phyloP scores from a whole-genome alignment of 1,284 basidiomycete species.

The Ustilago hordei region DNA sequence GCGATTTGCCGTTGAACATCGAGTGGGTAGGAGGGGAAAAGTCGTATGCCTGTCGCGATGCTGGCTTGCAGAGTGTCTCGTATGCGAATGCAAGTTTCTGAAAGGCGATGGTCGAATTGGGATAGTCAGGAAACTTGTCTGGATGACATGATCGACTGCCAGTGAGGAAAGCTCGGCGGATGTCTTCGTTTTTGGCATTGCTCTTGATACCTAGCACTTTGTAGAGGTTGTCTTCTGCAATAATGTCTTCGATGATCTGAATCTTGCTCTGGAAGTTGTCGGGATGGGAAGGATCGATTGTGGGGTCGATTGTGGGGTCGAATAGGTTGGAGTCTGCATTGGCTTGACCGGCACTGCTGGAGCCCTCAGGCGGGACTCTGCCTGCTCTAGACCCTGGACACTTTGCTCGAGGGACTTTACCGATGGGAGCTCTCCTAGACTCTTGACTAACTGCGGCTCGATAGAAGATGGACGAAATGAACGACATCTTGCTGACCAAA shows the following conservation, averaged over 20 bases:
- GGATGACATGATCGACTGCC: conserved; percentile 83
- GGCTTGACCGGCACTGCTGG: neutral
- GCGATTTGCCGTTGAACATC: conserved; percentile 50
- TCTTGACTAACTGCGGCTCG: conserved; percentile 47
- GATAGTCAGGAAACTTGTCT: conserved; percentile 84
- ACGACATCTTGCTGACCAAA: conserved; percentile 30
- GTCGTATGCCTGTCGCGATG: conserved; percentile 79
- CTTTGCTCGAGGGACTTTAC: conserved; percentile 32
- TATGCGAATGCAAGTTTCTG: conserved; percentile 87
- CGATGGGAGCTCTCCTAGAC: conserved; percentile 41
- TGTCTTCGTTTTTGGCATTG: conserved; percentile 75
- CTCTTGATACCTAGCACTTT: conserved; percentile 77
- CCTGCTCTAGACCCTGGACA: conserved; percentile 12
- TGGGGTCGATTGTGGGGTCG: neutral
- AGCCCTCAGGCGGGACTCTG: neutral
- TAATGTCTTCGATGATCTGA: conserved; percentile 51
- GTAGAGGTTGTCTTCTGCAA: conserved; percentile 75
- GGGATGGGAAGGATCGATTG: conserved; percentile 6
- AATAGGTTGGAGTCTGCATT: conserved; percentile 7
- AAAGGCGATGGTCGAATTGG: conserved; percentile 81
- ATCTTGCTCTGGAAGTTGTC: conserved; percentile 43
- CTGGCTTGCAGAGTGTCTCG: conserved; percentile 80
- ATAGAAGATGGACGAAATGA: conserved; percentile 48
- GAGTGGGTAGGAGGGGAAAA: conserved; percentile 64
- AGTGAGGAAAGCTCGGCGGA: conserved; percentile 81